phyloP scores from a whole-genome alignment of 2,329 filamentous ascomycete genomes.

The Neonectria sp. region DNA sequence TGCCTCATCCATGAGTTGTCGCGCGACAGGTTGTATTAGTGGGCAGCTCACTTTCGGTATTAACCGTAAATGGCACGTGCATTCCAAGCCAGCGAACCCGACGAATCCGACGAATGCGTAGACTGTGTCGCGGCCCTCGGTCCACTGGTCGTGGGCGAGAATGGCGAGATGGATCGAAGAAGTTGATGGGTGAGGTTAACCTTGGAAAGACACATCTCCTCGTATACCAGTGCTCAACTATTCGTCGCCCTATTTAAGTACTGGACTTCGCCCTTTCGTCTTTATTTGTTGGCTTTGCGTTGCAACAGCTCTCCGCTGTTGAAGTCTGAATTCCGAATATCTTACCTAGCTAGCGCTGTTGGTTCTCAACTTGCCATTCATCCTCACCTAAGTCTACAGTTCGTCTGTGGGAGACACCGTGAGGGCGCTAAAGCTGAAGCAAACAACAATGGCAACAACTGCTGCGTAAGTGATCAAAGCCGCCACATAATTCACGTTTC shows the following conservation, averaged over 20 bases:
- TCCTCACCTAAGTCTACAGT: background rate
- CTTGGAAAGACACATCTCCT: too few relatives aligned
- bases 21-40: background rate
- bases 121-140: constrained; percentile 1
- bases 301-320: background rate
- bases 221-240: background rate
- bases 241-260: background rate
- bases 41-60: background rate
- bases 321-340: background rate
- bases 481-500: background rate
- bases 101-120: too few relatives aligned
- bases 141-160: constrained; percentile 13
- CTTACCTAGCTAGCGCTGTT: background rate
- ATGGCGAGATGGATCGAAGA: background rate
- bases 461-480: constrained; percentile 16
- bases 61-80: constrained; percentile 13
- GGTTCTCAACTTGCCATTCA: background rate
- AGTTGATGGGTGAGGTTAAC: background rate
- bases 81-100: background rate
- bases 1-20: background rate
- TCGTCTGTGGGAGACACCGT: background rate
- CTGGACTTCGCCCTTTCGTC: background rate
- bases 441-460: constrained; percentile 19
- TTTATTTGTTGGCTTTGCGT: background rate
- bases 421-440: constrained; percentile 18